phyloP scores from a whole-genome alignment of 805 yeast genomes.

The Candida boleticola region DNA sequence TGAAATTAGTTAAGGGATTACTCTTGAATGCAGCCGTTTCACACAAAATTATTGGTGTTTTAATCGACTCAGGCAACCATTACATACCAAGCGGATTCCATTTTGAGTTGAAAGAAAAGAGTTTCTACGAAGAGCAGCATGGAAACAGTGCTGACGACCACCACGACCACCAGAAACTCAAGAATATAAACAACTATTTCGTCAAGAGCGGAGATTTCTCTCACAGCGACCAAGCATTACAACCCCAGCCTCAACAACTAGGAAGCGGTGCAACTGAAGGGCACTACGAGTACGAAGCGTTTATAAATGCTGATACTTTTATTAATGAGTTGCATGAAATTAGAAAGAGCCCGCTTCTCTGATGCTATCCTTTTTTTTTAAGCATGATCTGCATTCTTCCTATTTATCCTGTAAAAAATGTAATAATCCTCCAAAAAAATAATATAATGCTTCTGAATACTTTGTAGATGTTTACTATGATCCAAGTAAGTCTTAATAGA shows the following conservation, averaged over 20 bases:
- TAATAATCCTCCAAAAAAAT: conserved; percentile 21
- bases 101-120: conserved; percentile 6
- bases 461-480: conserved; percentile 48
- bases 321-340: conserved; percentile 17
- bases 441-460: conserved; percentile 20
- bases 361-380: too few species aligned
- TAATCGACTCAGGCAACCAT: conserved; percentile 40
- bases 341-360: conserved; percentile 8
- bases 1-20: conserved; percentile 11
- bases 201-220: conserved; percentile 11
- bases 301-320: conserved; percentile 23
- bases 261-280: not conserved
- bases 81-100: conserved; percentile 18
- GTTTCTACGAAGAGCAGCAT: not conserved
- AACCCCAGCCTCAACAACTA: too few species aligned
- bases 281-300: conserved; percentile 16
- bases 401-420: conserved; percentile 4
- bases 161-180: conserved; percentile 4
- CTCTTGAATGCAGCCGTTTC: conserved; percentile 12
- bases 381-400: not conserved
- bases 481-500: conserved; percentile 54
- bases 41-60: conserved; percentile 30
- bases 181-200: conserved; percentile 13
- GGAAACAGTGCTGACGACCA: not conserved
- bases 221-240: too few species aligned